A percentile compares a stretch with the other conserved stretches of the same genome.
These are phyloP conservation scores for Microcos paniculata DNA, from an alignment of 345 rosid species.

Conservation along the genomic window DNA sequence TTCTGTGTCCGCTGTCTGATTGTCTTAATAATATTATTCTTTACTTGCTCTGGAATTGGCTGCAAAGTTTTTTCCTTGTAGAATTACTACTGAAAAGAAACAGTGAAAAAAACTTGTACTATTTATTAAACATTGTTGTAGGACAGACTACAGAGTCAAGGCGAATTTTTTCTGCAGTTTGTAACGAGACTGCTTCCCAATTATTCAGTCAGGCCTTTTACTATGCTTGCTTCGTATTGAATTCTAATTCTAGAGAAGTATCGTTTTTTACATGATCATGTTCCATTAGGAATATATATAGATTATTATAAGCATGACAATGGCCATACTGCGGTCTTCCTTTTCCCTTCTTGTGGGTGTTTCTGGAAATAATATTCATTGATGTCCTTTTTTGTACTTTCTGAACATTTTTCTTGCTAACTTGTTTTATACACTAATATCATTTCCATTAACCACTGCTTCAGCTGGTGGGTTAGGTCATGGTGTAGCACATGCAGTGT, in stretches of 20 bases:
- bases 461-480: slow-evolving; percentile 99
- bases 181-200: too few relatives aligned
- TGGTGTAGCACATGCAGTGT: slow-evolving; percentile 97
- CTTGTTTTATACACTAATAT: slow-evolving; percentile 25
- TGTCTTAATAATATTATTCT: background rate
- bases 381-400: background rate
- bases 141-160: background rate
- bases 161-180: background rate
- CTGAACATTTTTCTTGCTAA: slow-evolving; percentile 9
- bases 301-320: background rate
- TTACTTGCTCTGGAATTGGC: background rate
- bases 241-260: background rate
- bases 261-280: background rate
- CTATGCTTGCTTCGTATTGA: background rate
- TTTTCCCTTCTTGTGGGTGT: background rate
- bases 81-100: background rate
- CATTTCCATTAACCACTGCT: slow-evolving; percentile 23
- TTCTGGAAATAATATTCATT: slow-evolving; percentile 1
- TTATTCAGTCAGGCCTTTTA: background rate
- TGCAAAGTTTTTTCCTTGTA: background rate
- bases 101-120: background rate
- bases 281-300: background rate
- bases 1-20: background rate
- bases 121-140: background rate
- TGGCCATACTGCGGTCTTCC: background rate